These are phyloP conservation scores for Clavariopsis aquatica DNA, from an alignment of 495 filamentous ascomycete species.

Conservation along the genomic window DNA sequence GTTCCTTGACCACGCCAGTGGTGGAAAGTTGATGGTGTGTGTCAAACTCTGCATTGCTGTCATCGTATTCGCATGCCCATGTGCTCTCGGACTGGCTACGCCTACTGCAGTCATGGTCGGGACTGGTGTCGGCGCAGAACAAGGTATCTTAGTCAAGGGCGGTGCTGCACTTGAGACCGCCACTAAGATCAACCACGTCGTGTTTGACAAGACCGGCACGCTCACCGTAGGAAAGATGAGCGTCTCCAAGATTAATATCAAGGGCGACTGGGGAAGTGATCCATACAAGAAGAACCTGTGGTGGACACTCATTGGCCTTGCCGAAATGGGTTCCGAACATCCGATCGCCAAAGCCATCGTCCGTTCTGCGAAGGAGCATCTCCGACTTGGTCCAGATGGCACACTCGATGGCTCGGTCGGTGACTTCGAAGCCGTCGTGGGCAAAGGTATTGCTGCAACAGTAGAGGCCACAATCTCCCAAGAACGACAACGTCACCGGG, in stretches of 20 bases:
- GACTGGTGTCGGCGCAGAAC: slow-evolving; percentile 92
- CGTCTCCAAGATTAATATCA: slow-evolving; percentile 69
- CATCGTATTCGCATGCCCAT: slow-evolving; percentile 97
- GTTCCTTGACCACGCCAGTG: slow-evolving; percentile 76
- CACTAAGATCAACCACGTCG: slow-evolving; percentile 86
- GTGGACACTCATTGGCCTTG: slow-evolving; percentile 92
- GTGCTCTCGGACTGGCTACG: slow-evolving; percentile 88
- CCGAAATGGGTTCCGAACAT: slow-evolving; percentile 93
- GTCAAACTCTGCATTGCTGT: slow-evolving; percentile 97
- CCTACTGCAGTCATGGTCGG: slow-evolving; percentile 99
- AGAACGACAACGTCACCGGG: slow-evolving; percentile 68
- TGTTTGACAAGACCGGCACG: slow-evolving; percentile 99
- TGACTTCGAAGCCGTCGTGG: slow-evolving; percentile 81
- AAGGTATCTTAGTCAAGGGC: slow-evolving; percentile 95
- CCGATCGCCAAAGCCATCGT: slow-evolving; percentile 87
- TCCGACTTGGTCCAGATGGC: slow-evolving; percentile 70
- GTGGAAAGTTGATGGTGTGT: slow-evolving; percentile 93
- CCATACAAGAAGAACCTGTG: slow-evolving; percentile 73
- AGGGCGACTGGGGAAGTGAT: slow-evolving; percentile 66
- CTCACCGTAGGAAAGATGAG: slow-evolving; percentile 94
- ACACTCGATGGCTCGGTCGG: slow-evolving; percentile 78
- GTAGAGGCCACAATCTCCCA: slow-evolving; percentile 72
- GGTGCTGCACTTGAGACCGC: slow-evolving; percentile 90
- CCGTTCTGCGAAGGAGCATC: slow-evolving; percentile 66
- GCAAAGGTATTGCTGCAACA: slow-evolving; percentile 78